Percentiles rank a stretch among this genome's conserved stretches.
phyloP scores from a whole-genome alignment of 306 rosid species.

The Gastrolobium bilobum region DNA sequence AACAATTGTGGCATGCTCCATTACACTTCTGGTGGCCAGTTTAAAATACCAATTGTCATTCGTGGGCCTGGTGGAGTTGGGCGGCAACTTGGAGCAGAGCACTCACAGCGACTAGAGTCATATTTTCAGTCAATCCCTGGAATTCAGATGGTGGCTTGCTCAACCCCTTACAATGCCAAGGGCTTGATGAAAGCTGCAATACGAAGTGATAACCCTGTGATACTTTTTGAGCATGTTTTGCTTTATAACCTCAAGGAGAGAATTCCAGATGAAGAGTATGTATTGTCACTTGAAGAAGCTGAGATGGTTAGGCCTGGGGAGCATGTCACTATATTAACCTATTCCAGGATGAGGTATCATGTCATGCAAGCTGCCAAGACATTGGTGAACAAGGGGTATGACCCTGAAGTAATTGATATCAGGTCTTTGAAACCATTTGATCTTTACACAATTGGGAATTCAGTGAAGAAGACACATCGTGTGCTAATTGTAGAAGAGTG shows the following conservation, averaged over 20 bases:
- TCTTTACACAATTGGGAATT: constrained; percentile 87
- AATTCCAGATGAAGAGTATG: constrained; percentile 97
- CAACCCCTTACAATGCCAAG: constrained; percentile 97
- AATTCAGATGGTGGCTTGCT: constrained; percentile 99
- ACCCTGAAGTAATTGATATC: constrained; percentile 94
- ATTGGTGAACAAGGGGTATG: constrained; percentile 93
- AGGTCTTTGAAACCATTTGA: constrained; percentile 96
- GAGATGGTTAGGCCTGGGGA: constrained; percentile 99
- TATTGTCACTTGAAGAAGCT: constrained; percentile 89
- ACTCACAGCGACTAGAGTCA: constrained; percentile 93
- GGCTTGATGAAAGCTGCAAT: constrained; percentile 99
- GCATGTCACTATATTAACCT: constrained; percentile 86
- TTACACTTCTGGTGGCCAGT: constrained; percentile 98
- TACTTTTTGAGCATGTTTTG: constrained; percentile 94
- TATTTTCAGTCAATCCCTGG: constrained; percentile 98
- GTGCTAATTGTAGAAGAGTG: constrained; percentile 95
- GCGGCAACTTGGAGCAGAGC: constrained; percentile 96
- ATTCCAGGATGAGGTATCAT: constrained; percentile 97
- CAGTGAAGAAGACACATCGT: constrained; percentile 91
- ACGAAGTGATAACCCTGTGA: constrained; percentile 94
- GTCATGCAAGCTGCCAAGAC: constrained; percentile 99
- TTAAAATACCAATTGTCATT: constrained; percentile 90
- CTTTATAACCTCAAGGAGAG: constrained; percentile 94
- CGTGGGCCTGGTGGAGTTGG: constrained; percentile 99
- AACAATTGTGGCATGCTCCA: constrained; percentile 99